Base-by-base conservation (phyloP, 2,329 filamentous ascomycete species). In the Zasmidium citrigriseum region DNA sequence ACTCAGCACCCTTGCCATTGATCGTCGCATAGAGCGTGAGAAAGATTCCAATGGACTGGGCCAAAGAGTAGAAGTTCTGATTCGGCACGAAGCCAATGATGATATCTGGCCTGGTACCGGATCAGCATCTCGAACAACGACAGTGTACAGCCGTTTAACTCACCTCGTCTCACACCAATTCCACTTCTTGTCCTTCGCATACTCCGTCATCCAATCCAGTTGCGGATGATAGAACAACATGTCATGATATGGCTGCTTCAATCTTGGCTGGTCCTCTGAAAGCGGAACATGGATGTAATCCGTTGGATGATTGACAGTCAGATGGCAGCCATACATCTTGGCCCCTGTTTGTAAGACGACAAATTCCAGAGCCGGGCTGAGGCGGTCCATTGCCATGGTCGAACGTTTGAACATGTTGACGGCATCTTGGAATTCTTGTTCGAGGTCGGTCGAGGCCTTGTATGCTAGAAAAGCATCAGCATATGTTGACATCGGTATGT, bases 301-400 rank as follows among this genome's bases (percentile, higher is more conserved):
- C 14, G 66, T 71, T 1, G 76, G 76, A 34, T 73, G 71, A 45
- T 74, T 72, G 27, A 72, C 71, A 10, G 77, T 69, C 46, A 78
- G 72, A 55, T 79, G 76, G 59, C 74, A 77, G 46, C 77, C 77
- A 66, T 75, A 77, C 53, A 70, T 68, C 60, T 75, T 75, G 24
- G 71, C 66, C 18, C 73, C 73, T 3, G 71, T 74, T 57, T 72
- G 70, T 16, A 73, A 65, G 20, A 76, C 70, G 21, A 73, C 71
- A 66, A 74, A 77, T 70, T 75, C 76, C 59, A 71, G 73, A 27
- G 29, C 67, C 53, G 64, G 72, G 64, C 66, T 75, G n/a, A 76
- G 68, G 25, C 59, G 60, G 62, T 75, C 72, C 20, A 74, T 64
- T 20, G 74, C 72, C 11, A 69, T 73, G 5, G 72, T 73, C 4